Percentiles rank a stretch among this genome's conserved stretches.
These are phyloP conservation scores for Myxozyma mucilagina DNA, from an alignment of 805 yeast species.

Conservation along the genomic window DNA sequence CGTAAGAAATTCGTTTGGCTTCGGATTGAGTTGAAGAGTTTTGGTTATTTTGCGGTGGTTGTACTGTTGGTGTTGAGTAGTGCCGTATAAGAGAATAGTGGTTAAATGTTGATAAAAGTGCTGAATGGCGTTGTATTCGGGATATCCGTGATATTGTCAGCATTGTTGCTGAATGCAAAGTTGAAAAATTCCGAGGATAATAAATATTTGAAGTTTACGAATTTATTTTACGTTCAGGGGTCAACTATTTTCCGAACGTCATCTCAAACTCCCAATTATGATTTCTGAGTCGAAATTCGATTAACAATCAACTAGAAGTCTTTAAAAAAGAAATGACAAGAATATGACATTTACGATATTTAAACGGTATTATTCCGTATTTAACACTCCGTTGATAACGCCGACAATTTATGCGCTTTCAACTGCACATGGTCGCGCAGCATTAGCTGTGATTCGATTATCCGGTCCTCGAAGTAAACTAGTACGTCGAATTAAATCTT, in stretches of 20 bases:
- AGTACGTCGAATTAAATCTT: slow-evolving; percentile 25
- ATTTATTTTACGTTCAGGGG: background rate
- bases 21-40: background rate
- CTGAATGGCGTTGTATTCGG: background rate
- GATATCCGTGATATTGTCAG: background rate
- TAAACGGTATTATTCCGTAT: background rate
- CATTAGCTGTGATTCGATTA: slow-evolving; percentile 80
- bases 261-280: too few species aligned
- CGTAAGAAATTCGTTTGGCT: slow-evolving; percentile 1
- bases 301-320: background rate
- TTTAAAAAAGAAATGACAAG: too few species aligned
- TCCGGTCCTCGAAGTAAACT: slow-evolving; percentile 65
- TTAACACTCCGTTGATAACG: background rate
- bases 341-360: background rate
- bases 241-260: too few species aligned
- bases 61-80: background rate
- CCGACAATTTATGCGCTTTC: slow-evolving; percentile 89
- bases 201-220: background rate
- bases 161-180: background rate
- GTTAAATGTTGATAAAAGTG: background rate
- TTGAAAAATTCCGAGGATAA: background rate
- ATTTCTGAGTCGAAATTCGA: too few species aligned
- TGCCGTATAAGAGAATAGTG: background rate
- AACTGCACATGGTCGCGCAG: slow-evolving; percentile 77
- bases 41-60: background rate